A percentile compares a stretch with the other conserved stretches of the same genome.
Conservation (phyloP, 352 stramenopile genomes). For the Globisporangium rhizosaccharum region DNA sequence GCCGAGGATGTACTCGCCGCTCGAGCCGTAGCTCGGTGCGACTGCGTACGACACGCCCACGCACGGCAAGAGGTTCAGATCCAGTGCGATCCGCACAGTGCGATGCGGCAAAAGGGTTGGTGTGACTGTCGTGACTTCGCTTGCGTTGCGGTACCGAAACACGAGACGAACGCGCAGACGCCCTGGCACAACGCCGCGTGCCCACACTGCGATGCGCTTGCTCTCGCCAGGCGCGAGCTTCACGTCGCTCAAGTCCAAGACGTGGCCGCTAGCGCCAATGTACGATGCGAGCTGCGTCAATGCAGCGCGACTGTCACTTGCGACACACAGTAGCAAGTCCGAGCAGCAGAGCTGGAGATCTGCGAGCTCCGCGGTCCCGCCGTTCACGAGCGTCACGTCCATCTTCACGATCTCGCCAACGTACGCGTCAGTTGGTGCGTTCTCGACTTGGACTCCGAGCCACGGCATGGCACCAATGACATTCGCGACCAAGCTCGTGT, state of each 20-base stretch:
- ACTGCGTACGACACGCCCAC: conserved; percentile 62
- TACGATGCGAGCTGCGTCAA: conserved; percentile 31
- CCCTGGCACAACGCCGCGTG: conserved; percentile 28
- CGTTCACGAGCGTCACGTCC: conserved; percentile 50
- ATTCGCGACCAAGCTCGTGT: conserved; percentile 70
- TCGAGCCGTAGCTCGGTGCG: conserved; percentile 55
- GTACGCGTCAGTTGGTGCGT: conserved; percentile 32
- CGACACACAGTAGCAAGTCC: conserved; percentile 53
- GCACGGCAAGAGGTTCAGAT: conserved; percentile 51
- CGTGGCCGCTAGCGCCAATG: conserved; percentile 58
- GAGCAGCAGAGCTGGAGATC: conserved; percentile 62
- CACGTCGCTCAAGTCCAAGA: conserved; percentile 52
- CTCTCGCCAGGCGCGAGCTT: conserved; percentile 46
- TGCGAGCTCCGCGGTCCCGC: conserved; percentile 39
- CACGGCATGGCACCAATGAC: conserved; percentile 74
- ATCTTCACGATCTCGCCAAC: conserved; percentile 61
- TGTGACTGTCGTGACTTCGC: conserved; percentile 11
- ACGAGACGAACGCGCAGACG: conserved; percentile 47
- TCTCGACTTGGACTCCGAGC: conserved; percentile 66
- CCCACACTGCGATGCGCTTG: conserved; percentile 47
- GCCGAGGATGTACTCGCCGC: conserved; percentile 68
- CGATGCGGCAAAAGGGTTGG: conserved; percentile 20
- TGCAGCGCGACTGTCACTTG: conserved; percentile 5
- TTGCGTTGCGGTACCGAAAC: conserved; percentile 55
- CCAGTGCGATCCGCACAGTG: conserved; percentile 51